Conservation (phyloP, 371 early-diverging fungal genomes). For the Mucor circinelloides region DNA sequence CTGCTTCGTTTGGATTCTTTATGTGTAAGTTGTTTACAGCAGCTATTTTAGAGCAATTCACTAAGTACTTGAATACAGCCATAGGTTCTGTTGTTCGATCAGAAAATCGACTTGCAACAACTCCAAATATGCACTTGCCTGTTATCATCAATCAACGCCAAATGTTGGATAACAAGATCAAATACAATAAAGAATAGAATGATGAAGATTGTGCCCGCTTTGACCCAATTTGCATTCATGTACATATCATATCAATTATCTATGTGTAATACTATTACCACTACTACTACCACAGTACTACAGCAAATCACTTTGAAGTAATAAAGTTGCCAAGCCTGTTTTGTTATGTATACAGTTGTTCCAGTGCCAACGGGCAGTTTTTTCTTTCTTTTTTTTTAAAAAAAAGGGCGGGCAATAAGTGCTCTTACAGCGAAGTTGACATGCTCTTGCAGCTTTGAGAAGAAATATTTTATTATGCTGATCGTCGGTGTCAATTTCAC, state of each 20-base stretch:
- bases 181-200: neutral
- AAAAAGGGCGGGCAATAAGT: too few relatives aligned
- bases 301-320: neutral
- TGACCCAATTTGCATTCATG: neutral
- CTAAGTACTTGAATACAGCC: constrained; percentile 39
- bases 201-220: neutral
- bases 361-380: too few relatives aligned
- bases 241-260: neutral
- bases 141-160: constrained; percentile 12
- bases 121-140: constrained; percentile 14
- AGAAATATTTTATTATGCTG: too few relatives aligned
- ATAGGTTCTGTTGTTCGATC: constrained; percentile 80
- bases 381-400: too few relatives aligned
- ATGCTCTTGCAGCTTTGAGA: too few relatives aligned
- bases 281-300: neutral
- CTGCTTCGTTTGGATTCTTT: constrained; percentile 59
- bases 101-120: constrained; percentile 39
- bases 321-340: neutral
- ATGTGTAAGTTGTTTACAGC: constrained; percentile 40
- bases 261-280: neutral
- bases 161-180: neutral
- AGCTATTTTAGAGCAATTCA: neutral
- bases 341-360: too few relatives aligned
- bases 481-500: too few relatives aligned
- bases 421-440: too few relatives aligned